phyloP scores from a whole-genome alignment of 208 protist genomes.

The Acanthamoeba sp. region DNA sequence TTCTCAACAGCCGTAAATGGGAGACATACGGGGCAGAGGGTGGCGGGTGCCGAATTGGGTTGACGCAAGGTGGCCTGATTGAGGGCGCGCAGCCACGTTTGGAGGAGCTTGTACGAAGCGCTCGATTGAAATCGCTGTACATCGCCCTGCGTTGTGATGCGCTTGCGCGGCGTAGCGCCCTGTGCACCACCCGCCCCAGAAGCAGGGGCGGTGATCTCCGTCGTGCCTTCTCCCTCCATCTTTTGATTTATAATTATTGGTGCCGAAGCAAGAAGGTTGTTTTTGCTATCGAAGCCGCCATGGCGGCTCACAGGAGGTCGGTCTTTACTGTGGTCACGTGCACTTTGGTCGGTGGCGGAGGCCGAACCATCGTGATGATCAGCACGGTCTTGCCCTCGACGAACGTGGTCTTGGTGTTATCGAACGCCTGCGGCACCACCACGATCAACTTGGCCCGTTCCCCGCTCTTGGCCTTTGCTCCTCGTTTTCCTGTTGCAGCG shows the following conservation, averaged over 20 bases:
- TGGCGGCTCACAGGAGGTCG: neutral
- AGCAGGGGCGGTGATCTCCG: neutral
- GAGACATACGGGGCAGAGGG: neutral
- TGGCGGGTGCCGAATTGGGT: neutral
- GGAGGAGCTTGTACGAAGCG: constrained; percentile 24
- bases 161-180: constrained; percentile 19
- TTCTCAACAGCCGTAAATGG: neutral
- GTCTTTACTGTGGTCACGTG: neutral
- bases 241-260: neutral
- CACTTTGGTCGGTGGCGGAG: neutral
- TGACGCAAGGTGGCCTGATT: neutral
- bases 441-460: neutral
- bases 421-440: neutral
- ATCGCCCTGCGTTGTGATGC: neutral
- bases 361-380: neutral
- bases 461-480: neutral
- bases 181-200: neutral
- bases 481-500: neutral
- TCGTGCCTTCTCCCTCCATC: neutral
- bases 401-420: neutral
- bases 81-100: constrained; percentile 49
- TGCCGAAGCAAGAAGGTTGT: too few species aligned
- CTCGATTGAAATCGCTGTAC: constrained; percentile 22
- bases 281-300: too few species aligned
- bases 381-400: neutral